Conservation (phyloP, 768 basidiomycete genomes). For the Calocera viscosa region DNA sequence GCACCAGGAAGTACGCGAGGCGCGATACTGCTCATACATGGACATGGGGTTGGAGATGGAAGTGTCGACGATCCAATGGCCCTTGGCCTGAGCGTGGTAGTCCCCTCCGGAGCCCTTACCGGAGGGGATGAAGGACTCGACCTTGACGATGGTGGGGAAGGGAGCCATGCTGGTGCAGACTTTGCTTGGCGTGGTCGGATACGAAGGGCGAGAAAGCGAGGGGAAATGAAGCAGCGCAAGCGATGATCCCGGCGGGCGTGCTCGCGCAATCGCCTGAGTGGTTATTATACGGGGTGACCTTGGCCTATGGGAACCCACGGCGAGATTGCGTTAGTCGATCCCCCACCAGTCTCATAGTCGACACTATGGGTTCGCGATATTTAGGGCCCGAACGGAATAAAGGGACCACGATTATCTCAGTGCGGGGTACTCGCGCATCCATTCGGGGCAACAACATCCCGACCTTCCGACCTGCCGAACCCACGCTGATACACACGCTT, state of each 20-base stretch:
- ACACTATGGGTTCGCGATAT: not conserved
- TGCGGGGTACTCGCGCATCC: not conserved
- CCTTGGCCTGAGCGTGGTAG: constrained; percentile 26
- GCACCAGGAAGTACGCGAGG: constrained; percentile 23
- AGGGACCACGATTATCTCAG: not conserved
- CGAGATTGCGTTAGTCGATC: not conserved
- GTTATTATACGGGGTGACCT: not conserved
- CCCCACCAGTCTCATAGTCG: not conserved
- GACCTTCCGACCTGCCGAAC: not conserved
- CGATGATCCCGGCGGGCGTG: not conserved
- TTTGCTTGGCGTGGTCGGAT: constrained; percentile 10
- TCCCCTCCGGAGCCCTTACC: constrained; percentile 29
- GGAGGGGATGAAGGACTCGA: constrained; percentile 30
- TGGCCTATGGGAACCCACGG: not conserved
- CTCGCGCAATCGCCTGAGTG: not conserved
- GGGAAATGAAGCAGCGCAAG: not conserved
- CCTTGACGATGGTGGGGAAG: constrained; percentile 20
- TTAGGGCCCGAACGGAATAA: not conserved
- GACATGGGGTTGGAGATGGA: constrained; percentile 9
- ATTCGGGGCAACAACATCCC: constrained; percentile 6
- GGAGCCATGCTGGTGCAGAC: not conserved
- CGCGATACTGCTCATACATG: constrained; percentile 24
- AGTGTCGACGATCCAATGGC: constrained; percentile 28
- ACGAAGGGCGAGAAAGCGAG: not conserved
- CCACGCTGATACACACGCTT: not conserved